Evolutionary conservation across 208 protist genomes (phyloP).

Genomic region (Crithidia thermophila): DNA sequence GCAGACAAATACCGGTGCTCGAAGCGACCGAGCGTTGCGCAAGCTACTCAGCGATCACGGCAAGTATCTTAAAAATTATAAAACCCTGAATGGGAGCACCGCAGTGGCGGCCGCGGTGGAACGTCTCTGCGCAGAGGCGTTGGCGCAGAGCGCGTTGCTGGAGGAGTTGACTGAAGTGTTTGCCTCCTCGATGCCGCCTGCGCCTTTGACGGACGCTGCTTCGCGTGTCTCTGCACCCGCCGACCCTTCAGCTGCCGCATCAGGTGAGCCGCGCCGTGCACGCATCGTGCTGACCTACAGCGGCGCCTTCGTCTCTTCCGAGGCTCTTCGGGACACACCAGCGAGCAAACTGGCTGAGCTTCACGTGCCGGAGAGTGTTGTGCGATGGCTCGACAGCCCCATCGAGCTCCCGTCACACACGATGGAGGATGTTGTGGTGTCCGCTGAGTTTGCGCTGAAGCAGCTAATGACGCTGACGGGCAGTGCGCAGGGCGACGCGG

Average conservation of each 20-base stretch:
- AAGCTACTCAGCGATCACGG: constrained; percentile 43
- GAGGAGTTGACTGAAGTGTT: constrained; percentile 23
- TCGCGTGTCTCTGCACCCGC: too few relatives aligned
- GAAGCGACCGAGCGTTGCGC: constrained; percentile 24
- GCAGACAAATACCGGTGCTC: too few relatives aligned
- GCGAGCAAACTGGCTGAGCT: constrained; percentile 1
- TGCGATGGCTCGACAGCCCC: constrained; percentile 14
- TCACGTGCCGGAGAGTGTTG: constrained; percentile 11
- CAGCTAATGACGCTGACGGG: neutral
- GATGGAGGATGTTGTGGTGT: neutral
- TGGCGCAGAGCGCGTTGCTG: constrained; percentile 33
- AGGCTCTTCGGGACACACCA: neutral
- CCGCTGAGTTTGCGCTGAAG: neutral
- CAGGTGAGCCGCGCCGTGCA: too few relatives aligned
- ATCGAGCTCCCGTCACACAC: constrained; percentile 15
- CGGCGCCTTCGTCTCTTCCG: neutral
- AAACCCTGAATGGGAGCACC: constrained; percentile 27
- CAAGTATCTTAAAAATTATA: constrained; percentile 44
- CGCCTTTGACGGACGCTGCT: too few relatives aligned
- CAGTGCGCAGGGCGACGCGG: neutral
- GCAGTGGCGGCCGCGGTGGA: constrained; percentile 37
- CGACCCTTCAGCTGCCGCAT: too few relatives aligned
- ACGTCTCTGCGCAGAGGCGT: constrained; percentile 37
- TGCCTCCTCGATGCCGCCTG: neutral
- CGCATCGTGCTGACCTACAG: constrained; percentile 1